A percentile compares a stretch with the other conserved stretches of the same genome.
These are phyloP conservation scores for Curvularia sp. DNA, from an alignment of 2,329 filamentous ascomycete genomes.

Conservation along the genomic window DNA sequence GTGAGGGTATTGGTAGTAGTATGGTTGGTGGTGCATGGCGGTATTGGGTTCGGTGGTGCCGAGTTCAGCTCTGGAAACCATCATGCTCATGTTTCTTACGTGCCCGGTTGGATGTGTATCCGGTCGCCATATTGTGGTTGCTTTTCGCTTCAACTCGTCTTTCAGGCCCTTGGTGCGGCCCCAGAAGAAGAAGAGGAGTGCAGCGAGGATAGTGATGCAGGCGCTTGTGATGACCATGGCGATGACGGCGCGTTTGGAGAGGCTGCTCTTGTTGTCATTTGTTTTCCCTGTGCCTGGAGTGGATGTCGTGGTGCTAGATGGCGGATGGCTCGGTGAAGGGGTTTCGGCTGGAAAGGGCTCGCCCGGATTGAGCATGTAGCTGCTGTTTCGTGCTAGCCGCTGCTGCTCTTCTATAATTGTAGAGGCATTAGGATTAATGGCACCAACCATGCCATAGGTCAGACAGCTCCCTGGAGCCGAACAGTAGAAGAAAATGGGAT, in stretches of 20 bases:
- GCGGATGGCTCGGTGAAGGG: conserved; percentile 16
- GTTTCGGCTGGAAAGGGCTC: conserved; percentile 41
- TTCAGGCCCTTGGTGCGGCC: conserved; percentile 31
- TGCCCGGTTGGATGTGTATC: neutral
- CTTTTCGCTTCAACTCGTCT: conserved; percentile 33
- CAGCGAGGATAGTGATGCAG: conserved; percentile 27
- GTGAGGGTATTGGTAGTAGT: conserved; percentile 4
- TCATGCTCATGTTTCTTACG: conserved; percentile 2
- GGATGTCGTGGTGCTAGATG: conserved; percentile 7
- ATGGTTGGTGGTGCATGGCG: conserved; percentile 3
- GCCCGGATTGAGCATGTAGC: conserved; percentile 45
- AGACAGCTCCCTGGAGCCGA: conserved; percentile 70
- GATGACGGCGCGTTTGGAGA: conserved; percentile 51
- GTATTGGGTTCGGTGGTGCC: neutral
- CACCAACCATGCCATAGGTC: conserved; percentile 74
- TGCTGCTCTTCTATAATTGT: conserved; percentile 35
- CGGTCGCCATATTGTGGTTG: conserved; percentile 16
- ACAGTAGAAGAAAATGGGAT: conserved; percentile 50
- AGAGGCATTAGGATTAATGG: conserved; percentile 66
- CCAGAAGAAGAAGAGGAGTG: conserved; percentile 39
- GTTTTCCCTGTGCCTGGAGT: neutral
- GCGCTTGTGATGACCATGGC: conserved; percentile 66
- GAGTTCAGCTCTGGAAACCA: neutral
- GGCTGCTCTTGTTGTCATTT: conserved; percentile 7
- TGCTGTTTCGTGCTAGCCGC: conserved; percentile 29